Base-by-base conservation (phyloP, 441 rosid genomes). In the Gossypium gossypioides region DNA sequence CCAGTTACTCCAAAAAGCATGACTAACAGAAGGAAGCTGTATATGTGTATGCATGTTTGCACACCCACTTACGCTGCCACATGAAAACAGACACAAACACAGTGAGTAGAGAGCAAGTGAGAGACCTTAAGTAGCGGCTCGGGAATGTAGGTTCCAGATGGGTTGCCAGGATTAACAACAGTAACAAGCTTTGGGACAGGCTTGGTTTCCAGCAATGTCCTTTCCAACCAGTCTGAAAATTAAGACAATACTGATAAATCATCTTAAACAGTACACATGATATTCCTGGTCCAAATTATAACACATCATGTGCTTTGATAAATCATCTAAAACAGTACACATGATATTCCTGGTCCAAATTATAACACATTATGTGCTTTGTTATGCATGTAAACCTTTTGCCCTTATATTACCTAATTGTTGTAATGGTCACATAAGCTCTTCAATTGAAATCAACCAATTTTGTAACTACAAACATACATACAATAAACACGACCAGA, bases 101-200 rank as follows among this genome's bases (percentile, higher is more conserved):
- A 24, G 0, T 3, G 55, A 2, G 22, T 48, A 18, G 19, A 65
- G 65, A 46, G 48, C 56, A 55, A 58, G 52, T 71, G 69, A 74
- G 67, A 75, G 68, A 91, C 97, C 97, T 88, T 83, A 72, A 96
- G 98, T 34, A 90, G 92, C 56, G 84, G 81, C 74, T 90, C 91
- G 0, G 97, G 98, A 78, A 96, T 85, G 82, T 89, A 91, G 75
- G 99, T 87, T 46, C 98, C 99, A 10, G 89, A 80, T 34, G 98
- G 99, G 79, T 93, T 96, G 63, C 99, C 99, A 16, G 97, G 99
- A 80, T 96, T 96, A 68, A 93, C 98, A 69, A 96, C 86, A 69
- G 86, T 87, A 42, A 96, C 99, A 69, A 96, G 89, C 86, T 93
- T 93, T 5, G 99, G 99, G 25, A 83, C 84, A 2, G 98, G 97